A percentile compares a stretch with the other conserved stretches of the same genome.
Evolutionary conservation across 306 rosid genomes (phyloP).

Genomic region (Ormosia semicastrata): DNA sequence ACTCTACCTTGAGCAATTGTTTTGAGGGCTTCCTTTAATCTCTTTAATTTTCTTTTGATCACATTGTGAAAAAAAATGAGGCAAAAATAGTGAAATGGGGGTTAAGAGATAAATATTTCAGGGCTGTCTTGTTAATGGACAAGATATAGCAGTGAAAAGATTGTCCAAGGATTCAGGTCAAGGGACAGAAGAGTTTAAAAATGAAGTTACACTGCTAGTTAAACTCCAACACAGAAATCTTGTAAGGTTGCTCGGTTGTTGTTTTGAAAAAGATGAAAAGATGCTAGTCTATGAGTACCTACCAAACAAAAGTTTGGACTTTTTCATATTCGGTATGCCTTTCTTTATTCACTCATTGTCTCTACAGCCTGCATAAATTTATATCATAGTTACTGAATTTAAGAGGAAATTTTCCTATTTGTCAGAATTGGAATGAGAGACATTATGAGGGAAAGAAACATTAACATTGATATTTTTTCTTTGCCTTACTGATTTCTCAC

Average conservation of each 20-base stretch:
- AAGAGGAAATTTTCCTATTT: neutral
- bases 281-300: constrained; percentile 42
- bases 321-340: constrained; percentile 38
- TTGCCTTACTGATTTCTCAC: no score
- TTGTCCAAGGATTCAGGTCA: constrained; percentile 30
- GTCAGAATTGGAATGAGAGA: no score
- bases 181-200: constrained; percentile 37
- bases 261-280: constrained; percentile 36
- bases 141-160: constrained; percentile 52
- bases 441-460: no score
- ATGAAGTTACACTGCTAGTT: constrained; percentile 30
- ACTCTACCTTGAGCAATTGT: neutral
- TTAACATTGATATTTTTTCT: no score
- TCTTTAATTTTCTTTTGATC: neutral
- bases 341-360: neutral
- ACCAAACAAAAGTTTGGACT: constrained; percentile 53
- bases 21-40: neutral
- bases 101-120: constrained; percentile 10
- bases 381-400: neutral
- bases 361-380: neutral
- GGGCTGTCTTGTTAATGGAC: constrained; percentile 44
- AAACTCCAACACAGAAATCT: constrained; percentile 42
- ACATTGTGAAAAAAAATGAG: neutral
- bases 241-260: constrained; percentile 33
- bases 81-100: neutral